Evolutionary conservation across 2,329 filamentous ascomycete genomes (phyloP), one percentile per base, ranked within the genome.

Genomic region (Colletotrichum chlorophyti): DNA sequence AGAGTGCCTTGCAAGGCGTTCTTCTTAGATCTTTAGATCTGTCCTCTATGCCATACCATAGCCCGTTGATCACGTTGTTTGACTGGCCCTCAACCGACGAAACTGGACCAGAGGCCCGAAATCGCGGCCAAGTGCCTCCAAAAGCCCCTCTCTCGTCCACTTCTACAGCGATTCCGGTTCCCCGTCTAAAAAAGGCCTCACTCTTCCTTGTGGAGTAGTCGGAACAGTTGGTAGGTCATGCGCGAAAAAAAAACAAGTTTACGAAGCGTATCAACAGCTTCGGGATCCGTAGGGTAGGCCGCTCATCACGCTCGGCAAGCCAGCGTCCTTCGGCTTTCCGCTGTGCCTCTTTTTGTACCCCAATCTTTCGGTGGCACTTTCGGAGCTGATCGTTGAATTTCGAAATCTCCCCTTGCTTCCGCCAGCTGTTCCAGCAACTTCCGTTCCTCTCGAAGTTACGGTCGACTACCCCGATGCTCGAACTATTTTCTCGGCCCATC

Each of bases 81-180:
- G 34, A 34, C 27, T 57, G 53, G 58, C 24, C 53, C 27, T 58
- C 34, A n/a, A 41, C 23, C 17, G 10, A 17, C 17, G 46, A 51
- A 53, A 41, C 58, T 53, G 42, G 15, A 42, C 52, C 32, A 58
- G 58, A 27, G 58, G 58, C 58, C 58, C 51, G 38, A 57, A 55
- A 60, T 32, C 17, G 57, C 51, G 57, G 45, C 51, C 57, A 55
- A 60, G 57, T 57, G 57, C 51, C 37, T 50, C 51, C 57, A 38
- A 59, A 55, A 51, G 51, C 57, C 53, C 57, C 37, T n/a, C n/a
- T n/a, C n/a, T n/a, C 31, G 37, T 23, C 26, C 52, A 26, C 37
- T 48, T 27, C 37, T 35, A 38, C 57, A 45, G 49, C 29, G 32
- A 46, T 34, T 23, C 49, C 50, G 55, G 21, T 42, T n/a, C n/a